Conservation (phyloP, 495 filamentous ascomycete species). For the Aspergillus bertholletiae region DNA sequence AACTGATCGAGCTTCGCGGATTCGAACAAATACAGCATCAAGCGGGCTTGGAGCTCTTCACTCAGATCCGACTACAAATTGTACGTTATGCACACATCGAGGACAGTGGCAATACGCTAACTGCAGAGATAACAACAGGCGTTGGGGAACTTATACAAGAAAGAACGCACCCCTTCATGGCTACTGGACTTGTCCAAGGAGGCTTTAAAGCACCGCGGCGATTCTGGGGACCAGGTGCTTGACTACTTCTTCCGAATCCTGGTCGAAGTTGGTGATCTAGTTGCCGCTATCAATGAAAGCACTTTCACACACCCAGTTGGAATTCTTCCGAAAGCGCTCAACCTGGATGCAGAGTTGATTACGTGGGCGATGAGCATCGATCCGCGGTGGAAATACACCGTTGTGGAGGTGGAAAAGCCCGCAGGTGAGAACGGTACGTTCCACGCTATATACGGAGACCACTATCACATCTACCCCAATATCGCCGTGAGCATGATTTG, state of each 20-base stretch:
- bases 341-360: slow-evolving; percentile 6
- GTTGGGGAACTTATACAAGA: slow-evolving; percentile 9
- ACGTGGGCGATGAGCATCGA: slow-evolving; percentile 5
- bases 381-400: not conserved
- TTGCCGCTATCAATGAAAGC: not conserved
- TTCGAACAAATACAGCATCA: slow-evolving; percentile 1
- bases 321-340: not conserved
- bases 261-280: slow-evolving; percentile 6
- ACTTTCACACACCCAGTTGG: not conserved
- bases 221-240: not conserved
- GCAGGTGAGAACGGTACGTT: not conserved
- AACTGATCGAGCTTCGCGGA: slow-evolving; percentile 12
- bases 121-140: not conserved
- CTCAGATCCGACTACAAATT: slow-evolving; percentile 5
- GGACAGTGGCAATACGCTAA: too few species aligned
- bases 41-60: slow-evolving; percentile 11
- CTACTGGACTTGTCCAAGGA: slow-evolving; percentile 2
- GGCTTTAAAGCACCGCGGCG: not conserved
- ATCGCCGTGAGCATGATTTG: not conserved
- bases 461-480: slow-evolving; percentile 3
- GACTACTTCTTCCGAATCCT: slow-evolving; percentile 5
- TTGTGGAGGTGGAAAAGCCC: slow-evolving; percentile 3
- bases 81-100: slow-evolving; percentile 3
- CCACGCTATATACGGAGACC: not conserved
- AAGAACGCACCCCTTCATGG: slow-evolving; percentile 8